Evolutionary conservation across 495 filamentous ascomycete species (phyloP), one percentile per base, ranked within the genome.

Genomic region (Polyplosphaeria fusca): DNA sequence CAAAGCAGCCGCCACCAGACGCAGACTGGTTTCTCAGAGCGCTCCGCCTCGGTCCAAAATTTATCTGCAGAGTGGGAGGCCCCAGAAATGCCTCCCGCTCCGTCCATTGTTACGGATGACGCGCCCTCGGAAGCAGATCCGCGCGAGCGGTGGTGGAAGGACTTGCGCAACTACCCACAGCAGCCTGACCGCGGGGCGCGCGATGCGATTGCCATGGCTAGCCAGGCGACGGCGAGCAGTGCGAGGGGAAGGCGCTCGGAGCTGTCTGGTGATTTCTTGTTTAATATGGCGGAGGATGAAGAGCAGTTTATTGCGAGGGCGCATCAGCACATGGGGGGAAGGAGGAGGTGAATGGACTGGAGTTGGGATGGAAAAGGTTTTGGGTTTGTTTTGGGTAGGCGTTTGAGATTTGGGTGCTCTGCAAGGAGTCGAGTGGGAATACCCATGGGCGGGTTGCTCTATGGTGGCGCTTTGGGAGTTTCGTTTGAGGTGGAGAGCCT

Each of bases 291-390:
- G 12, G 61, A 64, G 25, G 19, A 39, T 44, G 61, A 50, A 24
- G 61, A 64, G 13, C 28, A 55, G 14, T 64, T 64, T 39, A 39
- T 58, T 12, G 47, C 16, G 39, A 60, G 47, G 46, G 43, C 49
- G 22, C 52, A 39, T 12, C 26, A 18, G 16, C 19, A 19, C 9
- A 40, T 40, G 20, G 5, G 4, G 5, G 13, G 44, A 14, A 41
- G 42, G 28, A 41, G 39, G 20, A 28, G 42, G 40, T 13, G 23
- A 27, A 25, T 35, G 30, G 30, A 7, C 30, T 7, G 7, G 7
- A 35, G 39, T 19, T 42, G 39, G 5, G 5, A 18, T 5, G 39
- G 39, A 5, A 5, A 5, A 7, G 39, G 5, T 42, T 42, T 7
- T 9, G 5, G 19, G 9, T 42, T 42, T 5, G 39, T 7, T 28